Percentiles rank a stretch among this genome's conserved stretches.
Conservation (phyloP, 495 filamentous ascomycete species). For the Aspergillus mulundensis region DNA sequence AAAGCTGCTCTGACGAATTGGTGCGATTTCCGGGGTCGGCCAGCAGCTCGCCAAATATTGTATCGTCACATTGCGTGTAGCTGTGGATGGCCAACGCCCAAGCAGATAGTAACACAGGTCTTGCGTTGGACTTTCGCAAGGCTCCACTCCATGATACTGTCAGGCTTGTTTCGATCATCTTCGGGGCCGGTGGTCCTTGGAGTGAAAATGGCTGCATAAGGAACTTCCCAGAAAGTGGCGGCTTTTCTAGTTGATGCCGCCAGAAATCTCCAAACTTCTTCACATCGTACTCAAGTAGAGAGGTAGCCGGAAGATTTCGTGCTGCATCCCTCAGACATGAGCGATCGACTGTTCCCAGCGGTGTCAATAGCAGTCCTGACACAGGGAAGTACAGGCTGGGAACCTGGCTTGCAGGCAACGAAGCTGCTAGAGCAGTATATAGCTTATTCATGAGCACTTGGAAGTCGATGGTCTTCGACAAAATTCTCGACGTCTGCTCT, state of each 20-base stretch:
- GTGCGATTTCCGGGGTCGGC: conserved; percentile 16
- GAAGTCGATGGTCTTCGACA: conserved; percentile 15
- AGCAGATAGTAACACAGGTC: conserved; percentile 46
- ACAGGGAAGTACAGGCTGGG: conserved; percentile 57
- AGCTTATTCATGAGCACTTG: conserved; percentile 17
- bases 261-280: conserved; percentile 12
- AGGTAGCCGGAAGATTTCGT: conserved; percentile 13
- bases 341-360: conserved; percentile 49
- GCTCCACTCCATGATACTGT: conserved; percentile 4
- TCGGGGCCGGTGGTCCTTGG: not conserved
- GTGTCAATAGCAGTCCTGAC: conserved; percentile 46
- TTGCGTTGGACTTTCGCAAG: not conserved
- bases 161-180: not conserved
- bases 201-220: not conserved
- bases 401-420: conserved; percentile 48
- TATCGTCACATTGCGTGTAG: conserved; percentile 43
- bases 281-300: conserved; percentile 7
- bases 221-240: not conserved
- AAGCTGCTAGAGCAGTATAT: conserved; percentile 23
- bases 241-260: not conserved
- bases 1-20: not conserved
- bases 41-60: conserved; percentile 48
- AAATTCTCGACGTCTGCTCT: conserved; percentile 9
- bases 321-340: conserved; percentile 20
- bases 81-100: conserved; percentile 49